These are phyloP conservation scores for Scleromitrula shiraiana DNA, from an alignment of 2,329 filamentous ascomycete genomes.

Conservation along the genomic window DNA sequence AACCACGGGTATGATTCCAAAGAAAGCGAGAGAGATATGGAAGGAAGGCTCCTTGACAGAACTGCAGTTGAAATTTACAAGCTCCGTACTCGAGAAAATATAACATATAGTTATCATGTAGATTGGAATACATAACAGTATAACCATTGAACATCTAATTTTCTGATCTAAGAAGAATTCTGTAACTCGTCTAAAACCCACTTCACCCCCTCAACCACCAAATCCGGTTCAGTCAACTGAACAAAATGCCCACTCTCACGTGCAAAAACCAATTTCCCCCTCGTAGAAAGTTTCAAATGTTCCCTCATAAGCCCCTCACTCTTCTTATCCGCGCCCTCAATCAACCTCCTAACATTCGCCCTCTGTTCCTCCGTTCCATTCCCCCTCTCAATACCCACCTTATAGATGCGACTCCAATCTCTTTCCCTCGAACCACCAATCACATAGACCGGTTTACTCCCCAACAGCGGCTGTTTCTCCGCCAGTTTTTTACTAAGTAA, in stretches of 20 bases:
- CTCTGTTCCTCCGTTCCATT: conserved; percentile 31
- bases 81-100: too few species aligned
- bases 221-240: conserved; percentile 31
- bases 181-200: conserved; percentile 1
- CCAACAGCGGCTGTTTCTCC: conserved; percentile 24
- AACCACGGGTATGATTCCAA: too few species aligned
- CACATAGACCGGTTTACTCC: conserved; percentile 18
- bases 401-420: conserved; percentile 22
- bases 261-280: conserved; percentile 26
- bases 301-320: conserved; percentile 26
- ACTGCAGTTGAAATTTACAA: too few species aligned
- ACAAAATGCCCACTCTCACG: conserved; percentile 31
- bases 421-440: background rate
- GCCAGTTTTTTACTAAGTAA: conserved; percentile 25
- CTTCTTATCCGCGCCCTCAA: conserved; percentile 24
- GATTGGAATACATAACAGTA: too few species aligned
- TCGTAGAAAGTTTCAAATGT: conserved; percentile 26
- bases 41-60: too few species aligned
- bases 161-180: background rate
- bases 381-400: conserved; percentile 27
- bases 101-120: too few species aligned
- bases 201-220: conserved; percentile 30
- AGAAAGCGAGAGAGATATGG: too few species aligned
- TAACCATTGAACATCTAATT: too few species aligned
- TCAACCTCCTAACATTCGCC: conserved; percentile 22